A percentile compares a stretch with the other conserved stretches of the same genome.
phyloP scores from a whole-genome alignment of 2,329 filamentous ascomycete genomes.

The Sporothrix humicola region DNA sequence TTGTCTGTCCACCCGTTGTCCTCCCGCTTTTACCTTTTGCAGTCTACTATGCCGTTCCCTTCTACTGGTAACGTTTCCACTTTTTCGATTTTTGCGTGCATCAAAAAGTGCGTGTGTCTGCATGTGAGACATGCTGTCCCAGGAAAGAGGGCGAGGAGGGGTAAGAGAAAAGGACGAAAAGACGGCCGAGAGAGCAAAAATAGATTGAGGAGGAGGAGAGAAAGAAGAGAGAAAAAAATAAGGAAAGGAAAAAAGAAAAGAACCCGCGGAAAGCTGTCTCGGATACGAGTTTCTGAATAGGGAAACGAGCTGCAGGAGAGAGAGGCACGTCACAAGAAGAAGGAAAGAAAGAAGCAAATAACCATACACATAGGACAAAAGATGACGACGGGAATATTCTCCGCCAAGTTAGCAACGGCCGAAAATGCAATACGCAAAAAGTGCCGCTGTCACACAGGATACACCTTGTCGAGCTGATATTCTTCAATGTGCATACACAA shows the following conservation, averaged over 20 bases:
- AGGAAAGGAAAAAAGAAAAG: neutral
- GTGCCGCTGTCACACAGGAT: neutral
- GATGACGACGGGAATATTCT: no score
- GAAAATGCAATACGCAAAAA: neutral
- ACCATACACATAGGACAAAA: neutral
- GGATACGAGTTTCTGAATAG: conserved; percentile 23
- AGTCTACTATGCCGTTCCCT: neutral
- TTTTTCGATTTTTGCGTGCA: neutral
- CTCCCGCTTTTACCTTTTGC: neutral
- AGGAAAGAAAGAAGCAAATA: neutral
- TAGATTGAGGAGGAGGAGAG: neutral
- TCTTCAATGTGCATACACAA: no score
- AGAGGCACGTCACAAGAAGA: neutral
- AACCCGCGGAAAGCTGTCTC: neutral
- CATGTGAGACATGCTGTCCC: conserved; percentile 11
- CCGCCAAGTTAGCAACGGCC: neutral
- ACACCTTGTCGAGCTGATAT: neutral
- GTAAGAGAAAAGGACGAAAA: neutral
- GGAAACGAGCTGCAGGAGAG: conserved; percentile 12
- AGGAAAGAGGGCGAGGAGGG: neutral
- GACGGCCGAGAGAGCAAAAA: conserved; percentile 15
- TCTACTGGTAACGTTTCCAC: conserved; percentile 11
- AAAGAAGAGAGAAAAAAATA: neutral
- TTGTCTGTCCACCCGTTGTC: no score
- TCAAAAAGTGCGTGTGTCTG: neutral